Conservation (phyloP, 1,284 basidiomycete species). For the Pseudozyma thailandica region DNA sequence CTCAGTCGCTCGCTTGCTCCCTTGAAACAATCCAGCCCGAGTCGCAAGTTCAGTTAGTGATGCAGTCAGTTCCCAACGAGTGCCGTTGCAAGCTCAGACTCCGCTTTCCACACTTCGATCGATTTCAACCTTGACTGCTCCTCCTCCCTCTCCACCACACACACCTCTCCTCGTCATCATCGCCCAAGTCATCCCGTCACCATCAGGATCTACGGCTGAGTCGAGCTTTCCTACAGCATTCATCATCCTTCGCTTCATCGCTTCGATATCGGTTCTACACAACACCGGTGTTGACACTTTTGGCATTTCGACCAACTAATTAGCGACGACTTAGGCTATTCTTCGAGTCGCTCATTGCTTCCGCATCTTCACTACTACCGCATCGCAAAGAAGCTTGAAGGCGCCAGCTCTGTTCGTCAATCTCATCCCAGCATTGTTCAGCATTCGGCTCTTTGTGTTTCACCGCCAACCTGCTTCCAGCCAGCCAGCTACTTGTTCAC, state of each 20-base stretch:
- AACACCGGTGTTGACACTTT: neutral
- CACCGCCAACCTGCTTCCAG: neutral
- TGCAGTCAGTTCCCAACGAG: neutral
- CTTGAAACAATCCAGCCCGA: too few species aligned
- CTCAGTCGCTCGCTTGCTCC: conserved; percentile 2
- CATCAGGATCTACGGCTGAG: conserved; percentile 22
- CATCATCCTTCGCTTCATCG: conserved; percentile 1
- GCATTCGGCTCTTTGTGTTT: conserved; percentile 1
- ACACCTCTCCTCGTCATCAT: conserved; percentile 12
- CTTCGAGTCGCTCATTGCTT: too few species aligned
- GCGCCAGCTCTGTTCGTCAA: conserved; percentile 26
- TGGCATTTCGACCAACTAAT: neutral
- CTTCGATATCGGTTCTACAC: neutral
- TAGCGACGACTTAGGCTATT: too few species aligned
- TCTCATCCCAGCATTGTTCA: conserved; percentile 4
- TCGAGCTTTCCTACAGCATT: conserved; percentile 11
- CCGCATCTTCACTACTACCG: conserved; percentile 9
- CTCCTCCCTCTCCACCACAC: conserved; percentile 16
- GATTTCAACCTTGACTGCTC: neutral
- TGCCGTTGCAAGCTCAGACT: conserved; percentile 1
- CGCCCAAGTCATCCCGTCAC: conserved; percentile 6
- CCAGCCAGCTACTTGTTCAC: conserved; percentile 2
- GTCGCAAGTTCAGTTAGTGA: conserved; percentile 2
- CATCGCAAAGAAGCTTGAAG: neutral
- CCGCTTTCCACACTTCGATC: conserved; percentile 7